These are phyloP conservation scores for Tremella yokohamensis DNA, from an alignment of 768 basidiomycete genomes.

Conservation along the genomic window DNA sequence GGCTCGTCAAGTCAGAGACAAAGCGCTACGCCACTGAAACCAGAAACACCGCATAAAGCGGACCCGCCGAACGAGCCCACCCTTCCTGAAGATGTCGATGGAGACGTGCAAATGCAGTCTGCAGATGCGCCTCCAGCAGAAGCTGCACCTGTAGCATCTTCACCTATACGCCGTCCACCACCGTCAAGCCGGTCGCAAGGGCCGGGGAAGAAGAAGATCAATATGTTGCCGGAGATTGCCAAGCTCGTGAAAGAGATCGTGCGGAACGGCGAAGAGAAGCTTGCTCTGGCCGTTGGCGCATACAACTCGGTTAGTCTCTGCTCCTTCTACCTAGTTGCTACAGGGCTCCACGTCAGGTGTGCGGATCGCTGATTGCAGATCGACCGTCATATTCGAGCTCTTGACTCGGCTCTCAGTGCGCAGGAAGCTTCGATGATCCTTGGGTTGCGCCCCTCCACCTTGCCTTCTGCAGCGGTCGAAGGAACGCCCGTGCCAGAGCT, in stretches of 20 bases:
- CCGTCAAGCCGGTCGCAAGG: no score
- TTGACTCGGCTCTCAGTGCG: conserved; percentile 45
- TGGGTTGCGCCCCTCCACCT: conserved; percentile 40
- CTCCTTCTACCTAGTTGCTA: no score
- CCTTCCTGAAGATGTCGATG: no score
- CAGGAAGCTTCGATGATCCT: conserved; percentile 48
- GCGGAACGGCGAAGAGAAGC: conserved; percentile 49
- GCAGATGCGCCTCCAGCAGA: no score
- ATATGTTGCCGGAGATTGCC: conserved; percentile 44
- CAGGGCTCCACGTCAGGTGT: not conserved
- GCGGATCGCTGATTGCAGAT: conserved; percentile 24
- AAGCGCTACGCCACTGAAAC: no score
- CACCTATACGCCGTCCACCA: no score
- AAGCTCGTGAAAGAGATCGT: conserved; percentile 43
- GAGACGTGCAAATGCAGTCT: no score
- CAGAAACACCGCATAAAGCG: no score
- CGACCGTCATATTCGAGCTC: conserved; percentile 50
- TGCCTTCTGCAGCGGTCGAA: conserved; percentile 39
- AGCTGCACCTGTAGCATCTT: no score
- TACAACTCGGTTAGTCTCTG: conserved; percentile 45
- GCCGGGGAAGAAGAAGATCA: not conserved
- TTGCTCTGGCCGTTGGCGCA: conserved; percentile 48
- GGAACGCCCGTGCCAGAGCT: conserved; percentile 1
- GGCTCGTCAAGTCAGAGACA: not conserved
- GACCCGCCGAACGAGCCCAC: no score